Base-by-base conservation (phyloP, 257 asterid genomes). In the Datura wrightii region DNA sequence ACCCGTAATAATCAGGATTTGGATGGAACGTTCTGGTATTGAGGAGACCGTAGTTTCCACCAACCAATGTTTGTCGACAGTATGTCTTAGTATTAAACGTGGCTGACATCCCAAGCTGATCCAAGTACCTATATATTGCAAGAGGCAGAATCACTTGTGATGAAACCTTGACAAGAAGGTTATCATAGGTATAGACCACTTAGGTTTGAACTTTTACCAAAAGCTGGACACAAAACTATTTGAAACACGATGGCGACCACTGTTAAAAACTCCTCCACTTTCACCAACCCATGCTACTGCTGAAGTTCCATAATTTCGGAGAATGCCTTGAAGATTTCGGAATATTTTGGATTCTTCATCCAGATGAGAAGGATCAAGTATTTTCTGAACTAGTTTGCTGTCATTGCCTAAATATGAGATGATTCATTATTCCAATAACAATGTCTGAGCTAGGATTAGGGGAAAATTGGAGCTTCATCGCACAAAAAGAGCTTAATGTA, bases 1-100 rank as follows among this genome's bases (percentile, higher is more conserved):
- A 91, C 99, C 99, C 94, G 87, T 96, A 94, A 90, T 91, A 96
- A 85, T 96, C 99, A 71, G 99, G 99, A 88, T 96, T 96, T 3
- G 99, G 99, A 62, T 81, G 82, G 56, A 78, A 96, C 6, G 90
- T 92, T 15, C 89, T 87, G 0, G 97, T 91, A 85, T 94, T 86
- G 60, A 96, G 95, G 67, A 96, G 87, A 71, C 99, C 97, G 82
- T 96, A 96, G 91, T 94, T 94, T 80, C 99, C 99, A 48, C 99
- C 99, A 59, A 93, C 88, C 84, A 96, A 84, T 10, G 98, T 84
- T 88, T 96, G 99, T 80, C 99, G 89, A 91, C 99, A 96, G 87
- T 94, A 96, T 79, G 94, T 86, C 89, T 96, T 96, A 11, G 97
- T 84, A 62, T 94, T 91, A 81, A 89, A 92, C 52, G 90, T 71